Evolutionary conservation across 225 moss, liverwort and hornwort species (phyloP).

Genomic region (Physcomitrium patens): DNA sequence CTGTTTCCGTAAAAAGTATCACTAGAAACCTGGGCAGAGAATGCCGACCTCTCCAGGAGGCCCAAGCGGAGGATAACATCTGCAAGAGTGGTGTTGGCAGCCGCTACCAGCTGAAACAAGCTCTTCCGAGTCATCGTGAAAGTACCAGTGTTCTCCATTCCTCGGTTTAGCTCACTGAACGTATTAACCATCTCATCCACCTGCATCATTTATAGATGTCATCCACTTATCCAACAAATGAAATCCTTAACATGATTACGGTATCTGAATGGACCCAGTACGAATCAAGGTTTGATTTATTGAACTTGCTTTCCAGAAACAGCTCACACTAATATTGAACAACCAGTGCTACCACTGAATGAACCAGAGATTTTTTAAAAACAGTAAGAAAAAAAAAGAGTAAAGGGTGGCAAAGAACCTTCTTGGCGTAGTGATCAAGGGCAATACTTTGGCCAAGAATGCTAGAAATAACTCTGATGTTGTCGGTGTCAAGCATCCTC

Average conservation of each 20-base stretch:
- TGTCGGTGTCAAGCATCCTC: conserved; percentile 92
- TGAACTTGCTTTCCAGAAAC: background rate
- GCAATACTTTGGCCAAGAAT: conserved; percentile 99
- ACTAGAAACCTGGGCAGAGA: background rate
- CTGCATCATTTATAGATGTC: conserved; percentile 43
- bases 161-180: conserved; percentile 90
- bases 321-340: conserved; percentile 13
- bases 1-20: background rate
- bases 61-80: conserved; percentile 91
- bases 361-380: background rate
- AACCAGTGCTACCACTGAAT: background rate
- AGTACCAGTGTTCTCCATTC: conserved; percentile 96
- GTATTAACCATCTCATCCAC: conserved; percentile 99
- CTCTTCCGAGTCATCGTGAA: conserved; percentile 98
- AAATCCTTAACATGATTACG: background rate
- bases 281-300: background rate
- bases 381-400: background rate
- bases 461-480: conserved; percentile 94
- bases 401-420: conserved; percentile 51
- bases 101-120: conserved; percentile 88
- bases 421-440: conserved; percentile 96
- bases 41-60: conserved; percentile 75
- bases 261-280: background rate
- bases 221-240: conserved; percentile 9
- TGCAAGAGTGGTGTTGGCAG: conserved; percentile 93